These are phyloP conservation scores for Cladochytrium replicatum DNA, from an alignment of 192 early-diverging fungal genomes.

Conservation along the genomic window DNA sequence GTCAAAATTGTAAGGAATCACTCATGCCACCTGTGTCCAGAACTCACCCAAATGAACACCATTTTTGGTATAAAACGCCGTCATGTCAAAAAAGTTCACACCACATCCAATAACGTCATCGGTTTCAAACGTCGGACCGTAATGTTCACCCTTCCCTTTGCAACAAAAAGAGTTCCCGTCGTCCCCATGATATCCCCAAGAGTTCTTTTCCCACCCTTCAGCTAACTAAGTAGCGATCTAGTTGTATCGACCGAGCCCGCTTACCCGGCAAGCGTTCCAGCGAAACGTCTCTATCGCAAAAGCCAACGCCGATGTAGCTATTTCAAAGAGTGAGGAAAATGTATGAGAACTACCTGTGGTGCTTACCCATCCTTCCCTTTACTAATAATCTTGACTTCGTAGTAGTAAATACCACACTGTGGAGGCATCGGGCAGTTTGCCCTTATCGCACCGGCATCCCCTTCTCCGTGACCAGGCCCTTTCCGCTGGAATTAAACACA, in stretches of 20 bases:
- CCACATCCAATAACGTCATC: conserved; percentile 93
- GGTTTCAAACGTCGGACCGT: conserved; percentile 82
- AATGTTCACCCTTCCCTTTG: conserved; percentile 62
- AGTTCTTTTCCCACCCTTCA: conserved; percentile 75
- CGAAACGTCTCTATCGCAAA: conserved; percentile 44
- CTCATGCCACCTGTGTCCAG: neutral
- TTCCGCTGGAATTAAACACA: neutral
- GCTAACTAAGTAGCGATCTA: neutral
- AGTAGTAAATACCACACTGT: conserved; percentile 87
- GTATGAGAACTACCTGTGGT: neutral
- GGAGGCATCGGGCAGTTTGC: conserved; percentile 73
- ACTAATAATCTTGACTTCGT: conserved; percentile 70
- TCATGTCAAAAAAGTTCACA: conserved; percentile 67
- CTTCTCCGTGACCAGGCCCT: conserved; percentile 48
- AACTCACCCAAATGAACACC: conserved; percentile 55
- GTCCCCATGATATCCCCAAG: conserved; percentile 97
- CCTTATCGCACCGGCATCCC: conserved; percentile 72
- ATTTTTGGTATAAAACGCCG: conserved; percentile 88
- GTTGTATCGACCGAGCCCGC: neutral
- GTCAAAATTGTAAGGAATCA: conserved; percentile 3
- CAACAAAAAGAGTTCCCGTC: conserved; percentile 79
- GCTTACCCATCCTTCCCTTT: conserved; percentile 76
- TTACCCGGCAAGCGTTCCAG: conserved; percentile 74
- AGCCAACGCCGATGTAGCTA: conserved; percentile 82
- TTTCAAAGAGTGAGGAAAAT: neutral